These are phyloP conservation scores for Verticillium zaregamsianum DNA, from an alignment of 2,329 filamentous ascomycete genomes.

Conservation along the genomic window DNA sequence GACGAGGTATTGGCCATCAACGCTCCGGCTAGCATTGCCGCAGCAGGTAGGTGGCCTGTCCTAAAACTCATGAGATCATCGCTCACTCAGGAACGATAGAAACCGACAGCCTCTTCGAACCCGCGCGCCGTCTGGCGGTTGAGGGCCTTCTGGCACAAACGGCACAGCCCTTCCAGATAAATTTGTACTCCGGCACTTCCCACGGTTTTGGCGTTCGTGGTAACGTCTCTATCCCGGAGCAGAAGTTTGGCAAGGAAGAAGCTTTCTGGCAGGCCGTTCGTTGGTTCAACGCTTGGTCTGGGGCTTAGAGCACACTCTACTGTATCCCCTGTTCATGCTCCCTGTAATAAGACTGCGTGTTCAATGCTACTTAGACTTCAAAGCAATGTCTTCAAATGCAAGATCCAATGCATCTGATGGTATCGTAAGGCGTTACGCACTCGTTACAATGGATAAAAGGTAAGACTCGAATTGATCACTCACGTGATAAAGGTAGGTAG, in stretches of 20 bases:
- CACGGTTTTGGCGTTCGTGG: constrained; percentile 74
- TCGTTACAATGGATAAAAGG: too few relatives aligned
- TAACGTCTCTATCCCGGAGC: constrained; percentile 44
- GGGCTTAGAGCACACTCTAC: background rate
- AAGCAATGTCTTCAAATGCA: too few relatives aligned
- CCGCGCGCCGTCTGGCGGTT: constrained; percentile 46
- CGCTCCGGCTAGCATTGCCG: constrained; percentile 57
- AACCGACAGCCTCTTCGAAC: constrained; percentile 55
- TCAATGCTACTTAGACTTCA: too few relatives aligned
- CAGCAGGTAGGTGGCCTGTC: constrained; percentile 43
- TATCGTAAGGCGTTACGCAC: too few relatives aligned
- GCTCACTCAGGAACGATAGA: constrained; percentile 30
- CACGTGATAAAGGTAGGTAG: too few relatives aligned
- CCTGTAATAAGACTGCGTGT: too few relatives aligned
- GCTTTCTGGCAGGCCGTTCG: constrained; percentile 71
- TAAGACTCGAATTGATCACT: too few relatives aligned
- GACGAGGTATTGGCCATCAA: constrained; percentile 54
- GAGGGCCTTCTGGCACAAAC: constrained; percentile 55
- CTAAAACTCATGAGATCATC: background rate
- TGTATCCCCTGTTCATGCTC: too few relatives aligned
- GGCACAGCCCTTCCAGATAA: constrained; percentile 45
- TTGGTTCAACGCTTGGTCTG: constrained; percentile 62
- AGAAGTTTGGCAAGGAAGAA: constrained; percentile 71
- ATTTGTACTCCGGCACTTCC: constrained; percentile 59
- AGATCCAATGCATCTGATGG: too few relatives aligned